Evolutionary conservation across 108 stramenopile genomes (phyloP), one percentile per base, ranked within the genome.

Genomic region (Cyclotella baltica): DNA sequence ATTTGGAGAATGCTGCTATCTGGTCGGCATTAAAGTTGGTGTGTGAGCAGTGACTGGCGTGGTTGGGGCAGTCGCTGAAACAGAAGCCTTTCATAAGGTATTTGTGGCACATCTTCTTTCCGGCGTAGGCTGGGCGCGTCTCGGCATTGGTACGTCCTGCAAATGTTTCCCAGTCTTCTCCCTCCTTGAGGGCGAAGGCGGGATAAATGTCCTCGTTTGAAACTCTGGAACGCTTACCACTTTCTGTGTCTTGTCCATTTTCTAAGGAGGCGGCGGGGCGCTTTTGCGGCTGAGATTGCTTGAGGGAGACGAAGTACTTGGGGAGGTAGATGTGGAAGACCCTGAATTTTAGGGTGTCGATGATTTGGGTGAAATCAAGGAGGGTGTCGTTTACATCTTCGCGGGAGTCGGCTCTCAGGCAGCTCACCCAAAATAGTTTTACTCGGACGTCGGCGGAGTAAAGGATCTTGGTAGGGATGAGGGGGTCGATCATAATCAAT

Each of bases 31-130:
- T 28, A 18, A 70, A 16, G 11, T 56, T 23, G 22, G 8, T 37
- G 2, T 22, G 9, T 48, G 22, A 2, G 3, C 55, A 20, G 47
- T 70, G 70, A 22, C 70, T 70, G 0, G 55, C 35, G 1, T n/a
- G 27, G 55, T 70, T 38, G 37, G 38, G 13, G 55, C 70, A 70
- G 22, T 70, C 56, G 22, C 0, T 25, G 35, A 70, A 70, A 70
- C 70, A 70, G 37, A 5, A 70, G 15, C 56, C 56, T 10, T 40
- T 50, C 25, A 48, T 20, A 37, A 25, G 37, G 37, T 37, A 57
- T 22, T 57, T 38, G 40, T 55, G 53, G 56, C 70, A 70, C 55
- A 40, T 57, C 11, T n/a, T 10, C n/a, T 52, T 52, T 10, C 51
- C 51, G 11, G 4, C n/a, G n/a, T 19, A 20, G 51, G 11, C n/a